Base-by-base conservation (phyloP, 2,329 filamentous ascomycete genomes). In the Aspergillus japonicus region DNA sequence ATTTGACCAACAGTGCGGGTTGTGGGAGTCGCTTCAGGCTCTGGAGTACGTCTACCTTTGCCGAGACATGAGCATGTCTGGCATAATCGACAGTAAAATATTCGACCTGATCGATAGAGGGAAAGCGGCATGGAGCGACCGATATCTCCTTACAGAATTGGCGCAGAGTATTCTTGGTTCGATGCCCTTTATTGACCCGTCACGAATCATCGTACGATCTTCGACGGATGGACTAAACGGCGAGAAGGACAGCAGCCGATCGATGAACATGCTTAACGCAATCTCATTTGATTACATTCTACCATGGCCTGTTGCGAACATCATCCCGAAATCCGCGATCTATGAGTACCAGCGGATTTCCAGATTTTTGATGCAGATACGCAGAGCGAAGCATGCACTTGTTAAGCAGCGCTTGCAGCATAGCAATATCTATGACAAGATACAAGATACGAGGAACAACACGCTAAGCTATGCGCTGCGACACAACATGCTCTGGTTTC, bases 31-130 rank as follows among this genome's bases (percentile, higher is more conserved):
- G 0, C 77, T 97, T 0, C 79, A 87, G 57, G 84, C 87, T 0
- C 78, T 98, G 31, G 85, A 90, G 35, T 78, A 83, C 44, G 77
- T 97, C 16, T 97, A 92, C 71, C 82, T 96, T 23, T 89, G 90
- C 75, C 85, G 85, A 16, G 87, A 97, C 67, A 90, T 92, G 2
- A 83, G 86, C 1, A 78, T 87, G 0, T 85, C 89, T 1, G 84
- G 89, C 50, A 75, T 78, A 0, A 88, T 96, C 66, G 85, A 89
- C 12, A 81, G 82, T 26, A 83, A 84, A 12, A 74, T 97, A 1
- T 96, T 96, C 69, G 85, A 88, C 57, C 87, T 89, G 52, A 83
- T 97, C 49, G 90, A 95, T 65, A 80, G 74, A 52, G 77, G 77
- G 12, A 75, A 81, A 78, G 70, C 74, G 70, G 75, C 75, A 39